Percentiles rank a stretch among this genome's conserved stretches.
Conservation (phyloP, 2,329 filamentous ascomycete species). For the Aspergillus carbonarius region DNA sequence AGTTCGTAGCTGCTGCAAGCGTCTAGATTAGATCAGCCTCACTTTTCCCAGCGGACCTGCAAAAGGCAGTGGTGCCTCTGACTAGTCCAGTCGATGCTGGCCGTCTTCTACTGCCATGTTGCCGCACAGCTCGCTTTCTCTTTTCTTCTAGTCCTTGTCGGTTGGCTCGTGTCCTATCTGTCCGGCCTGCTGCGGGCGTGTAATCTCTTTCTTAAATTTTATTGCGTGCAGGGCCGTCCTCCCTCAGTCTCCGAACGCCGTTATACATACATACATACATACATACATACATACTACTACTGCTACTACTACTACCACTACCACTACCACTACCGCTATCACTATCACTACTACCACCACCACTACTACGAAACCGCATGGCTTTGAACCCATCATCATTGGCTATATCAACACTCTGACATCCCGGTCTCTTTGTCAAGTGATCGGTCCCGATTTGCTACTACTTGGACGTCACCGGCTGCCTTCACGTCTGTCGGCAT, state of each 20-base stretch:
- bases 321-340: too few species aligned
- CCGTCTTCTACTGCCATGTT: not conserved
- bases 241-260: not conserved
- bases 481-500: conserved; percentile 5
- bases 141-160: not conserved
- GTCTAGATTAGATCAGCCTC: conserved; percentile 16
- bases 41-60: conserved; percentile 13
- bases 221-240: conserved; percentile 1
- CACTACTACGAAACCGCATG: not conserved
- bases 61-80: conserved; percentile 18
- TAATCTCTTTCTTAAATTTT: not conserved
- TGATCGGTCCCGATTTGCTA: conserved; percentile 3
- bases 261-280: not conserved
- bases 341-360: too few species aligned
- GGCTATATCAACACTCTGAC: conserved; percentile 6
- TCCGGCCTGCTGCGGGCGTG: not conserved
- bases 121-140: not conserved
- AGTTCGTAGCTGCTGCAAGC: conserved; percentile 11
- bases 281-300: too few species aligned
- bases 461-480: not conserved
- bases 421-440: conserved; percentile 10
- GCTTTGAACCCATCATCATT: not conserved
- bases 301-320: too few species aligned
- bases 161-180: not conserved
- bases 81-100: conserved; percentile 10